Conservation (phyloP, 352 stramenopile species). For the Phytopythium aichiense region DNA sequence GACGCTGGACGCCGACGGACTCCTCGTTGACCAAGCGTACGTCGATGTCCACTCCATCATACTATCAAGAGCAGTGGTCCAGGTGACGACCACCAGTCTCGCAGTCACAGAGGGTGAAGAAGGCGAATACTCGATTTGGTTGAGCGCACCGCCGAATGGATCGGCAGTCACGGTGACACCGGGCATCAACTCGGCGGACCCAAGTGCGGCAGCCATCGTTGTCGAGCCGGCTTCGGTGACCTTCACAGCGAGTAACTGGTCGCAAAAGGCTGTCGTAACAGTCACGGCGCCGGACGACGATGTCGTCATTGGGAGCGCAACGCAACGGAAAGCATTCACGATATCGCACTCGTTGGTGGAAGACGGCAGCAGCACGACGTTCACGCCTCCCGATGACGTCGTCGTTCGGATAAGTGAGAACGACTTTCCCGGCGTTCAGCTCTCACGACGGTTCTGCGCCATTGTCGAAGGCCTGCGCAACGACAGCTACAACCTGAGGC, state of each 20-base stretch:
- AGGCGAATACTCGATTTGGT: slow-evolving; percentile 31
- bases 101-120: slow-evolving; percentile 24
- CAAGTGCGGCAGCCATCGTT: neutral
- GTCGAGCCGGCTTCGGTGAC: slow-evolving; percentile 26
- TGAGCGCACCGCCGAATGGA: slow-evolving; percentile 36
- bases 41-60: slow-evolving; percentile 29
- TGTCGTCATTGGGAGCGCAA: slow-evolving; percentile 14
- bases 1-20: slow-evolving; percentile 31
- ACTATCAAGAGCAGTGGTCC: slow-evolving; percentile 33
- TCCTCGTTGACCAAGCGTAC: slow-evolving; percentile 51
- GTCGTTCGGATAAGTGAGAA: slow-evolving; percentile 43
- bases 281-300: slow-evolving; percentile 23
- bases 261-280: slow-evolving; percentile 17
- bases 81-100: slow-evolving; percentile 25
- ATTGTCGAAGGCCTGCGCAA: slow-evolving; percentile 42
- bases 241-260: slow-evolving; percentile 52
- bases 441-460: slow-evolving; percentile 41
- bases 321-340: slow-evolving; percentile 11
- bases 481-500: slow-evolving; percentile 44
- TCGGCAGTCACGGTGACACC: slow-evolving; percentile 15
- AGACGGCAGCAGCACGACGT: slow-evolving; percentile 16
- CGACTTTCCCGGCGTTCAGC: slow-evolving; percentile 45
- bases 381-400: slow-evolving; percentile 26
- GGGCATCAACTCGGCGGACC: slow-evolving; percentile 2
- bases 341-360: slow-evolving; percentile 22